Base-by-base conservation (phyloP, 2,329 filamentous ascomycete species). In the Waltergamsia citrina region DNA sequence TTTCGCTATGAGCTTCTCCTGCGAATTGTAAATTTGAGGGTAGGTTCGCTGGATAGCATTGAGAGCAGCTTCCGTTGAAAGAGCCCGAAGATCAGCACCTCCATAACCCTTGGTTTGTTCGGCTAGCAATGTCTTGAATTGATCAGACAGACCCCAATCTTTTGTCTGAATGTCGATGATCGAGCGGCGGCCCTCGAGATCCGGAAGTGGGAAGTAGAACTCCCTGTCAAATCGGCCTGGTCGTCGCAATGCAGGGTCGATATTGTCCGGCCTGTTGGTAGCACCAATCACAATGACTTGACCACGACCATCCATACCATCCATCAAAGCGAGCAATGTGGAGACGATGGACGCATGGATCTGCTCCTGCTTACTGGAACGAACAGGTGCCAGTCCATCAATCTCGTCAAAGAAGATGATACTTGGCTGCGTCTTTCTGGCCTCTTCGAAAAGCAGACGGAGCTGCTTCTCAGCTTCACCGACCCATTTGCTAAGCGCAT, bases 341-440 rank as follows among this genome's bases (percentile, higher is more conserved):
- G 88, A 93, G 11, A 95, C 90, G 43, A 98, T 98, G 3, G 90
- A 96, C 6, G 92, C 87, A 58, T 98, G 92, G 39, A 96, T 96
- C 59, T 98, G 92, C 54, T 98, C 92, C 60, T 96, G 90, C 57
- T 96, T 96, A 59, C 90, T 95, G 10, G 92, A 96, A 47, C 92
- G 76, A 22, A 96, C 92, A 33, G 92, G 93, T 3, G 92, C 92
- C 43, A 98, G 69, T 36, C 92, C 92, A 60, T 98, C 92, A 45
- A 98, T 98, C 57, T 98, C 92, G 54, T 98, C 92, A 47, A 98
- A 96, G 65, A 98, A 98, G 56, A 98, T 98, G 58, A 98, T 98
- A 56, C 90, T 96, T 0, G 92, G 92, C 51, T 98, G 92, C 2
- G 83, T 96, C 55, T 87, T 92, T 41, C 90, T 75, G 12, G 92